Base-by-base conservation (phyloP, 805 yeast genomes). In the Wickerhamomyces bovis region DNA sequence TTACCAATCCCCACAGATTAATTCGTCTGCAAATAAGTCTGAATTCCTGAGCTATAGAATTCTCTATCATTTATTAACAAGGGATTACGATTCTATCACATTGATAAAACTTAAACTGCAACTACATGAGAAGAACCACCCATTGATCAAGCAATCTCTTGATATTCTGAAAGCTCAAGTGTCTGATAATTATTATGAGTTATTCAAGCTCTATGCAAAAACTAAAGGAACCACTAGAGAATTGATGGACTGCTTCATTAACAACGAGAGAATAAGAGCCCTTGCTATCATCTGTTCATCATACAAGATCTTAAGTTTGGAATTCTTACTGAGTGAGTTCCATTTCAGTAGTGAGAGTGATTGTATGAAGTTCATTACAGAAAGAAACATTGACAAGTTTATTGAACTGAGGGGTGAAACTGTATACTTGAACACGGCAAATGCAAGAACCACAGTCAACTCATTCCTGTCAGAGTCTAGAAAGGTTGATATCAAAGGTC, bases 401-500 rank as follows among this genome's bases (percentile, higher is more conserved):
- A 54, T 69, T 31, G 60, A 64, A 18, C 52, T 60, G 6, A 68
- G 63, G 44, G 63, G 62, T 7, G 69, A 64, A 30, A 61, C 54
- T 36, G 60, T 54, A 40, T 63, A 58, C 43, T 56, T 69, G 43
- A 71, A 68, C 48, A 58, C 70, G 39, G 50, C 58, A 3, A 62
- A 76, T 47, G 64, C 66, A 4, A 60, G 67, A 48, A 15, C 66
- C 0, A 58, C 59, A 0, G 63, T 80, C 4, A 62, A 67, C 50
- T 62, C 49, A 51, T 68, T 58, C 42, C 70, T 64, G 53, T 64
- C 63, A 50, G 64, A 54, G 42, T 68, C 74, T 54, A 77, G 69
- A 49, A 83, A 74, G 58, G 81, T 90, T 13, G 97, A 90, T 60
- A 89, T 92, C 51, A 90, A 90, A 69, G 98, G 98, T 1, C 97